Evolutionary conservation across 2,329 filamentous ascomycete species (phyloP).

Genomic region (Diaporthe sp.): DNA sequence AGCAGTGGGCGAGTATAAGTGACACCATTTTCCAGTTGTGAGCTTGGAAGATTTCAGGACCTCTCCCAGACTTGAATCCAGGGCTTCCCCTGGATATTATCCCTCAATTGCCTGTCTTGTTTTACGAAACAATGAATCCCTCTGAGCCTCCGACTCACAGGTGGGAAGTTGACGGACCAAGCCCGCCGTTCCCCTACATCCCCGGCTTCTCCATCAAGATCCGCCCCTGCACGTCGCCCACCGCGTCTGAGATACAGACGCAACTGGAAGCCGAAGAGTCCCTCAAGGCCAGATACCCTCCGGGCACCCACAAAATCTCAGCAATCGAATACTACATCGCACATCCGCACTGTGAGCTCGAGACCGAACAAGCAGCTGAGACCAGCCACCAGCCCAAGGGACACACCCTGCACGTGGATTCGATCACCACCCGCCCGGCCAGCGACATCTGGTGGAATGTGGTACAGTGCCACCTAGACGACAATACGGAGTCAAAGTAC

Average conservation of each 20-base stretch:
- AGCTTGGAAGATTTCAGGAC: background rate
- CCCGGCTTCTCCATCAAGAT: background rate
- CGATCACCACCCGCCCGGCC: background rate
- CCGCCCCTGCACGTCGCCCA: background rate
- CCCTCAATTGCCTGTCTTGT: background rate
- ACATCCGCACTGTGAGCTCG: background rate
- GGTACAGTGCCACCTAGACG: background rate
- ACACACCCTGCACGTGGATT: background rate
- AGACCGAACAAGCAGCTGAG: background rate
- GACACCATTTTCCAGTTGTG: background rate
- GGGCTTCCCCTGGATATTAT: background rate
- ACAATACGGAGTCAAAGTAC: background rate
- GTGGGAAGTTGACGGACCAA: background rate
- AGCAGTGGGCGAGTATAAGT: background rate
- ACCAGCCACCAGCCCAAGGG: background rate
- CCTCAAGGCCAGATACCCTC: constrained; percentile 4
- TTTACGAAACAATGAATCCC: background rate
- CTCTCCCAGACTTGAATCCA: background rate
- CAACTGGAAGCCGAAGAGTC: background rate
- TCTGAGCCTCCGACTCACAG: background rate
- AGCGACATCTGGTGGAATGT: background rate
- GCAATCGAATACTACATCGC: constrained; percentile 6
- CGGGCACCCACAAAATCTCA: background rate
- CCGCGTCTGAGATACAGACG: background rate
- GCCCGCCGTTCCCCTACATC: constrained; percentile 1